Evolutionary conservation across 768 basidiomycete genomes (phyloP).

Genomic region (Calocybe cyanea): DNA sequence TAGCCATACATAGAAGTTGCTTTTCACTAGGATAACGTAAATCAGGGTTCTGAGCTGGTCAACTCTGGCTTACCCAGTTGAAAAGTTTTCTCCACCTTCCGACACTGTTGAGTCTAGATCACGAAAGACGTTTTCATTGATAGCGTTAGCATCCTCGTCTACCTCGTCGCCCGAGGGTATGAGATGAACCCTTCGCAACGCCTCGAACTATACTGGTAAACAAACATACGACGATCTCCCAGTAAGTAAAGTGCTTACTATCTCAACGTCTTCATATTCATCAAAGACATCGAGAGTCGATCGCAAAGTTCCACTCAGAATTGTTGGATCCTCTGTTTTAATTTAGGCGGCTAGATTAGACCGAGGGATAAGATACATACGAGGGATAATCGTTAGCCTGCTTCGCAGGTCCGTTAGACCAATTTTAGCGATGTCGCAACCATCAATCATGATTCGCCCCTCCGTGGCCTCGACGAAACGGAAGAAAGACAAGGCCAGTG

Average conservation of each 20-base stretch:
- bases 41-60: not conserved
- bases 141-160: slow-evolving; percentile 39
- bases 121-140: slow-evolving; percentile 76
- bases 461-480: slow-evolving; percentile 83
- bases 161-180: slow-evolving; percentile 56
- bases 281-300: slow-evolving; percentile 83
- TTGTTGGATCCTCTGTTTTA: slow-evolving; percentile 79
- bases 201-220: slow-evolving; percentile 55
- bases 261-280: slow-evolving; percentile 81
- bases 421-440: slow-evolving; percentile 72
- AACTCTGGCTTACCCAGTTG: slow-evolving; percentile 58
- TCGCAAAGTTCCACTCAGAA: slow-evolving; percentile 78
- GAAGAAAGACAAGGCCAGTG: slow-evolving; percentile 76
- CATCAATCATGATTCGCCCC: slow-evolving; percentile 74
- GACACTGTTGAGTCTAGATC: slow-evolving; percentile 71
- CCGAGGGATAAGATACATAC: slow-evolving; percentile 32
- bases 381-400: slow-evolving; percentile 65
- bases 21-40: slow-evolving; percentile 48
- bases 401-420: slow-evolving; percentile 81
- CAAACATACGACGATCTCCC: no score
- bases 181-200: slow-evolving; percentile 79
- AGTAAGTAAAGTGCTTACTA: slow-evolving; percentile 41
- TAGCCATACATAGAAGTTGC: slow-evolving; percentile 82
- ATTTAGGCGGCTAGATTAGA: not conserved
- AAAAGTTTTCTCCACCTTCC: slow-evolving; percentile 89